phyloP scores from a whole-genome alignment of 2,329 filamentous ascomycete species.

The Hypomyces rosellus region DNA sequence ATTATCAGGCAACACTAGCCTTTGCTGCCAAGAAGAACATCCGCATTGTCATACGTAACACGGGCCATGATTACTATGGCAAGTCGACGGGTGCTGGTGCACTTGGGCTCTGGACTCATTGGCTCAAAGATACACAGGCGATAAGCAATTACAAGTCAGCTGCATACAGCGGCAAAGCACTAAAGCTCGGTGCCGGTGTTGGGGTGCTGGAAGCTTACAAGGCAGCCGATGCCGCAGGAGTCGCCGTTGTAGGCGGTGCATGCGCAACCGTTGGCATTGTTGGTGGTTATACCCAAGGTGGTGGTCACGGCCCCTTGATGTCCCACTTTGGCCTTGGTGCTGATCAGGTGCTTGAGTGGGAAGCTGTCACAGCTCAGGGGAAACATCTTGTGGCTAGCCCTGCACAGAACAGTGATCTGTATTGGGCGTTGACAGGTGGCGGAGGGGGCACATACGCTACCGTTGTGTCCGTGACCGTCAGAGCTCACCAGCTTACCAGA shows the following conservation, averaged over 20 bases:
- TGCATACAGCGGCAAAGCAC: constrained; percentile 44
- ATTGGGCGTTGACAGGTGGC: constrained; percentile 57
- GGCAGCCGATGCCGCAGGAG: constrained; percentile 38
- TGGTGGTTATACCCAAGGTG: constrained; percentile 57
- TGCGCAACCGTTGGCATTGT: constrained; percentile 49
- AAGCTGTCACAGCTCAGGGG: constrained; percentile 49
- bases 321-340: constrained; percentile 51
- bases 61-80: constrained; percentile 29
- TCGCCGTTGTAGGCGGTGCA: constrained; percentile 48
- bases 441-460: constrained; percentile 27
- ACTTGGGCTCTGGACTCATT: constrained; percentile 33
- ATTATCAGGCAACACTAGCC: neutral
- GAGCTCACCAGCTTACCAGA: neutral
- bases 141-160: constrained; percentile 32
- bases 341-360: constrained; percentile 51
- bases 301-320: constrained; percentile 49
- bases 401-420: constrained; percentile 47
- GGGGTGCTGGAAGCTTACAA: constrained; percentile 39
- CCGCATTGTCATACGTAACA: constrained; percentile 31
- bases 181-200: constrained; percentile 49
- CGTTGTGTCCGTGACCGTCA: constrained; percentile 7
- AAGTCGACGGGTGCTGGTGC: constrained; percentile 32
- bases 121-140: constrained; percentile 31
- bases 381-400: constrained; percentile 41
- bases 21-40: constrained; percentile 38